phyloP scores from a whole-genome alignment of 257 asterid species.

The Scutellaria galericulata region DNA sequence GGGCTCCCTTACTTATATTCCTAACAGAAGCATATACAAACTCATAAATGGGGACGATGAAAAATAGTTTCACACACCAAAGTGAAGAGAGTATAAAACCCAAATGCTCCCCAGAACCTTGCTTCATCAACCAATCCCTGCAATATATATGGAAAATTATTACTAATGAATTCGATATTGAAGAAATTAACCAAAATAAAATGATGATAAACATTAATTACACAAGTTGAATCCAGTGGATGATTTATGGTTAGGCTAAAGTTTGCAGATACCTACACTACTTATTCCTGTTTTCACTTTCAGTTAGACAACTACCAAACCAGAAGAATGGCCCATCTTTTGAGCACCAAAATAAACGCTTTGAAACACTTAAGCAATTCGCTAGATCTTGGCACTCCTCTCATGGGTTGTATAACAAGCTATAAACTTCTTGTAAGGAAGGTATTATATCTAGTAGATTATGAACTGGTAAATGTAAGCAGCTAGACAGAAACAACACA shows the following conservation, averaged over 20 bases:
- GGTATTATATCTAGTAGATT: not conserved
- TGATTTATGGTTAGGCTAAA: constrained; percentile 16
- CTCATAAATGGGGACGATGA: constrained; percentile 28
- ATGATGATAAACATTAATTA: constrained; percentile 19
- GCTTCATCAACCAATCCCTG: constrained; percentile 90
- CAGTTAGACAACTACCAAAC: not conserved
- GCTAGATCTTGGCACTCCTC: constrained; percentile 27
- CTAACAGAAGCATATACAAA: constrained; percentile 31
- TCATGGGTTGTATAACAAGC: constrained; percentile 29
- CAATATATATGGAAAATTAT: constrained; percentile 27
- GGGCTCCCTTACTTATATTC: no score
- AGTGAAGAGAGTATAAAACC: constrained; percentile 78
- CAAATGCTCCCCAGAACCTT: constrained; percentile 99
- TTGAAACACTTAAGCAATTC: constrained; percentile 24
- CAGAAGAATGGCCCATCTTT: constrained; percentile 5
- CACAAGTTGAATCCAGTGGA: constrained; percentile 18
- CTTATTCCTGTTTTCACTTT: constrained; percentile 6
- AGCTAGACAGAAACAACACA: constrained; percentile 13
- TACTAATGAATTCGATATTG: constrained; percentile 18
- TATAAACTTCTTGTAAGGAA: not conserved
- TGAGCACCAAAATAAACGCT: constrained; percentile 14
- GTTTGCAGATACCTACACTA: constrained; percentile 11
- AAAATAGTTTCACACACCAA: constrained; percentile 57
- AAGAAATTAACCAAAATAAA: constrained; percentile 25
- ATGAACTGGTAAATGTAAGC: constrained; percentile 4